Conservation (phyloP, 1,284 basidiomycete genomes). For the Ganoderma sp. region DNA sequence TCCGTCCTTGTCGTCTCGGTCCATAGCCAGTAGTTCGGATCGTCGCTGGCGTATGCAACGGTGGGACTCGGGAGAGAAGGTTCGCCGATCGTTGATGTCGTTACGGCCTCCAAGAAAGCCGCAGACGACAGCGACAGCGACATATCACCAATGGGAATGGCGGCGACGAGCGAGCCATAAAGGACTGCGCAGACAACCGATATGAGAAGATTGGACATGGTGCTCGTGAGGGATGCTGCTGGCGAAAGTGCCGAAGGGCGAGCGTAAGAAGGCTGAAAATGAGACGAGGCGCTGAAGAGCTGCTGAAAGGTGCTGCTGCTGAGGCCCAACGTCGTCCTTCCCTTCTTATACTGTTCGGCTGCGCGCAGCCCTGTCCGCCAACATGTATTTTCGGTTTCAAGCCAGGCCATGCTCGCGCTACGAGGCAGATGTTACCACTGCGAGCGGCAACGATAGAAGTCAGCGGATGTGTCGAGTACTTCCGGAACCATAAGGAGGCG, state of each 20-base stretch:
- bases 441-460: background rate
- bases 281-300: slow-evolving; percentile 12
- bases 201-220: slow-evolving; percentile 22
- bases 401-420: background rate
- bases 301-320: slow-evolving; percentile 9
- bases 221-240: background rate
- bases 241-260: background rate
- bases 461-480: slow-evolving; percentile 1
- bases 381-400: slow-evolving; percentile 4
- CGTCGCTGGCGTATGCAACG: slow-evolving; percentile 50
- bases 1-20: slow-evolving; percentile 33
- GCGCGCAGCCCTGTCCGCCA: background rate
- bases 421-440: background rate
- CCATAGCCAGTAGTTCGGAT: slow-evolving; percentile 55
- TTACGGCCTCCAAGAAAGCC: background rate
- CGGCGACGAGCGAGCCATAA: slow-evolving; percentile 20
- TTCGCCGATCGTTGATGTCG: slow-evolving; percentile 17
- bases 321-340: background rate
- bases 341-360: slow-evolving; percentile 11
- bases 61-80: slow-evolving; percentile 23
- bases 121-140: slow-evolving; percentile 5
- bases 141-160: slow-evolving; percentile 19
- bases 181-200: slow-evolving; percentile 28
- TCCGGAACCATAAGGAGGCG: slow-evolving; percentile 6
- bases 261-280: background rate